phyloP scores from a whole-genome alignment of 2,329 filamentous ascomycete genomes.

The Clarireedia sp. region DNA sequence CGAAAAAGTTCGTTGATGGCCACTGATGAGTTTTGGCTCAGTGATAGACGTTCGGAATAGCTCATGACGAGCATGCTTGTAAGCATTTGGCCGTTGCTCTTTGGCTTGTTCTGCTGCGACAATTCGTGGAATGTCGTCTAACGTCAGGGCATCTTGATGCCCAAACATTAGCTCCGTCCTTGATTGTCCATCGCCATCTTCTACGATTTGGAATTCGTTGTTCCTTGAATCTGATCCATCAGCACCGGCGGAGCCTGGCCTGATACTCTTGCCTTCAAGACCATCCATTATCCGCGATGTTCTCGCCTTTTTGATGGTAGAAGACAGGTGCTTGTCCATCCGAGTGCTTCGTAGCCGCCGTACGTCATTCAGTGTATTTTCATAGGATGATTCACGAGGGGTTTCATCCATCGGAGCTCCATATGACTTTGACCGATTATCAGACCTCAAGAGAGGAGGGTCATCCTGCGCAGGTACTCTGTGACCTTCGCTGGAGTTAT shows the following conservation, averaged over 20 bases:
- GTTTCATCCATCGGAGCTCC: slow-evolving; percentile 52
- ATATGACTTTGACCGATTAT: slow-evolving; percentile 68
- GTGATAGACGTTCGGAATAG: slow-evolving; percentile 48
- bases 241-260: slow-evolving; percentile 64
- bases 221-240: slow-evolving; percentile 46
- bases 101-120: slow-evolving; percentile 92
- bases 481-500: slow-evolving; percentile 59
- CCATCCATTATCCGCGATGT: slow-evolving; percentile 90
- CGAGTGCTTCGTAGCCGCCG: slow-evolving; percentile 84
- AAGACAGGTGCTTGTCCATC: slow-evolving; percentile 88
- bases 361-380: slow-evolving; percentile 94
- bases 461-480: slow-evolving; percentile 42
- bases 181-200: slow-evolving; percentile 62
- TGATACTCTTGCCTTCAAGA: slow-evolving; percentile 58
- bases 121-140: slow-evolving; percentile 94
- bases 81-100: slow-evolving; percentile 76
- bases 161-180: slow-evolving; percentile 79
- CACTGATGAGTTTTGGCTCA: slow-evolving; percentile 59
- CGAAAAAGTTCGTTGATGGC: slow-evolving; percentile 61
- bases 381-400: slow-evolving; percentile 68
- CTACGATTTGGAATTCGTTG: slow-evolving; percentile 67
- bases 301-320: slow-evolving; percentile 81
- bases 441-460: slow-evolving; percentile 50
- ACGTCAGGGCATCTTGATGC: slow-evolving; percentile 80
- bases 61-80: slow-evolving; percentile 65